phyloP scores from a whole-genome alignment of 345 rosid species.

The Garcia nutans region DNA sequence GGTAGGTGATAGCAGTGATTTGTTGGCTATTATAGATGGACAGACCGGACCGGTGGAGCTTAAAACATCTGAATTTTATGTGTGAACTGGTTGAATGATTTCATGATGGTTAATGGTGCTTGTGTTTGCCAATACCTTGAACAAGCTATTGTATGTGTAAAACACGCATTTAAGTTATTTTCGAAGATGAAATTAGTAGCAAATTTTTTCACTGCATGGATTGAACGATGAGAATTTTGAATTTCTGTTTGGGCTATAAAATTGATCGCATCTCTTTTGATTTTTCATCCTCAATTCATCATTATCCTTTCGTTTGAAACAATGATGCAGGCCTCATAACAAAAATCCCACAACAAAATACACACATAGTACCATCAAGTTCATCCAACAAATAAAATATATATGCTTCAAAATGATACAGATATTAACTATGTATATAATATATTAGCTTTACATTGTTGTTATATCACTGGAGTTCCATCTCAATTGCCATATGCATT shows the following conservation, averaged over 20 bases:
- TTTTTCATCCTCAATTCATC: too few relatives aligned
- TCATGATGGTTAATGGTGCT: neutral
- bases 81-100: conserved; percentile 15
- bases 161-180: neutral
- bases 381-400: too few relatives aligned
- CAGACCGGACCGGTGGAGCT: conserved; percentile 53
- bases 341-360: too few relatives aligned
- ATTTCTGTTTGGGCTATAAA: neutral
- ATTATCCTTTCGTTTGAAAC: too few relatives aligned
- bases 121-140: neutral
- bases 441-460: neutral
- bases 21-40: conserved; percentile 55
- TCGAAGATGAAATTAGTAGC: neutral
- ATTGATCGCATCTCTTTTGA: too few relatives aligned
- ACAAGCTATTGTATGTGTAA: too few relatives aligned
- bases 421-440: too few relatives aligned
- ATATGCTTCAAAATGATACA: neutral
- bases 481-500: neutral
- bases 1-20: conserved; percentile 47
- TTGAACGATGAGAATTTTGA: too few relatives aligned
- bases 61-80: conserved; percentile 38
- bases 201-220: too few relatives aligned
- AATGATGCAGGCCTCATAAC: too few relatives aligned
- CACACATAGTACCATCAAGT: too few relatives aligned
- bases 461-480: neutral